Conservation (phyloP, 192 early-diverging fungal species). For the Entomortierella parvispora region DNA sequence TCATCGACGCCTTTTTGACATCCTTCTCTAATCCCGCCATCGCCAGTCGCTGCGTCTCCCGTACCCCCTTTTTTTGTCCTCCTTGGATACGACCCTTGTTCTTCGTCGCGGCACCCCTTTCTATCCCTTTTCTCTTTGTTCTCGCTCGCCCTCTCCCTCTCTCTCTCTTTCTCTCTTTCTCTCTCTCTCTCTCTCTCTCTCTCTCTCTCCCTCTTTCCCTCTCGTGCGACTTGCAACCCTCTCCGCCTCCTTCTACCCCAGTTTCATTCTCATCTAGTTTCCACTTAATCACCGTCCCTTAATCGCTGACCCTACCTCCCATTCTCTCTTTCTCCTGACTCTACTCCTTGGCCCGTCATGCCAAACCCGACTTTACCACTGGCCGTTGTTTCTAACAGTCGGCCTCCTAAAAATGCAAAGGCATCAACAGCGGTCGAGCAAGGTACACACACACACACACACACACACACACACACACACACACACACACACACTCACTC, state of each 20-base stretch:
- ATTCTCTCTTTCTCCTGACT: neutral
- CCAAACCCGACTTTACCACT: conserved; percentile 11
- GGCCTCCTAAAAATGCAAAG: conserved; percentile 29
- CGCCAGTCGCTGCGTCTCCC: no score
- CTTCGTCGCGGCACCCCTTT: neutral
- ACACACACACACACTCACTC: neutral
- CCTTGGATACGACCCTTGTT: neutral
- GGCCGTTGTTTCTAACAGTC: conserved; percentile 4
- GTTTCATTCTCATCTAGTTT: no score
- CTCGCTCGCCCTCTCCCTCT: no score
- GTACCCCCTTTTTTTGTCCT: no score
- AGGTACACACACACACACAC: conserved; percentile 13
- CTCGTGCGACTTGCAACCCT: neutral
- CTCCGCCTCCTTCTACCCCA: neutral
- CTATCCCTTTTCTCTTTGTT: neutral
- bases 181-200: neutral
- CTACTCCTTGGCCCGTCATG: conserved; percentile 3
- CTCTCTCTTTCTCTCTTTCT: neutral
- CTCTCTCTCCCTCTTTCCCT: neutral
- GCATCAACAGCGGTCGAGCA: conserved; percentile 35
- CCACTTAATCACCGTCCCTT: neutral
- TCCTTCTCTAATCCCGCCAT: no score
- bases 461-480: neutral
- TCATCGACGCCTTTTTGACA: no score
- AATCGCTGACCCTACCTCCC: neutral